Evolutionary conservation across 805 yeast species (phyloP).

Genomic region (Candida khao-thaluensis): DNA sequence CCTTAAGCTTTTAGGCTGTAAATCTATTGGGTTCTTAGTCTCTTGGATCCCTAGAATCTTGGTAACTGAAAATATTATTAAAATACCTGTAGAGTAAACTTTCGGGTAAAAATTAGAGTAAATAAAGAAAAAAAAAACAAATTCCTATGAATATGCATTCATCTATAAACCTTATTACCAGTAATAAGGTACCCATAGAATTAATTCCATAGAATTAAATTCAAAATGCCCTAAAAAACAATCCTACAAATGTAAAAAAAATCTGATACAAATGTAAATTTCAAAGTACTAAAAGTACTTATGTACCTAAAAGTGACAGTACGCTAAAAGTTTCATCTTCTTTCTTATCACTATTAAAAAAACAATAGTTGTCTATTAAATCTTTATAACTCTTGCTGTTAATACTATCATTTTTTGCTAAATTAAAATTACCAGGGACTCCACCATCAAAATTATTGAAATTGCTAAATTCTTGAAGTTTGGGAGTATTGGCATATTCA

Average conservation of each 20-base stretch:
- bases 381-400: conserved; percentile 54
- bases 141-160: conserved; percentile 2
- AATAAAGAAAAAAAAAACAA: too few relatives aligned
- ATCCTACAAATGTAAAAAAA: background rate
- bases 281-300: background rate
- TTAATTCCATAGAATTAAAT: background rate
- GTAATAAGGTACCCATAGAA: conserved; percentile 2
- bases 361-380: conserved; percentile 59
- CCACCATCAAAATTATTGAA: conserved; percentile 6
- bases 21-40: too few relatives aligned
- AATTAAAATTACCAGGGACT: conserved; percentile 10
- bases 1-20: too few relatives aligned
- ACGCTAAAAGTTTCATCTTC: conserved; percentile 17
- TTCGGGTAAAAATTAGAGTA: too few relatives aligned
- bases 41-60: too few relatives aligned
- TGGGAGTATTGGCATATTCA: conserved; percentile 1
- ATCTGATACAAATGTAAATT: too few relatives aligned
- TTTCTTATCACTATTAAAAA: conserved; percentile 33
- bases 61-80: too few relatives aligned
- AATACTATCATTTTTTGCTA: conserved; percentile 9
- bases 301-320: conserved; percentile 21
- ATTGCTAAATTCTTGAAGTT: background rate
- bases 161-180: conserved; percentile 3
- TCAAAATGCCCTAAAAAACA: conserved; percentile 1
- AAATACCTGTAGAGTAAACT: too few relatives aligned